phyloP scores from a whole-genome alignment of 83 land plant genomes.

The Diphasiastrum complanatum region DNA sequence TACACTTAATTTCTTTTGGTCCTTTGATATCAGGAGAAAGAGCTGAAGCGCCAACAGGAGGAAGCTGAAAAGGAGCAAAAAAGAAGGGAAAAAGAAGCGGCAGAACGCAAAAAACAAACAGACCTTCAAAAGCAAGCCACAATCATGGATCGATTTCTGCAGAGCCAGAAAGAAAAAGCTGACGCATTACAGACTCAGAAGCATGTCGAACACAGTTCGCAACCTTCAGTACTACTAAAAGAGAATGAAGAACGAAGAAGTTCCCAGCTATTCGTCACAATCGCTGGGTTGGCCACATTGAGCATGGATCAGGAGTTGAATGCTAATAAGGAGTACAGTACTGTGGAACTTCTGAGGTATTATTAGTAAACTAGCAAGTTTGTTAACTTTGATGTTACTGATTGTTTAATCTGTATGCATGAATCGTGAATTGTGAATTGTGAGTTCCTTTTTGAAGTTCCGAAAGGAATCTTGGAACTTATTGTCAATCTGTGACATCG shows the following conservation, averaged over 20 bases:
- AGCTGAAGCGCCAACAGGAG: constrained; percentile 47
- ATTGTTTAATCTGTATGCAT: constrained; percentile 1
- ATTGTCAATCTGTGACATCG: not conserved
- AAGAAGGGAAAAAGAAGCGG: constrained; percentile 65
- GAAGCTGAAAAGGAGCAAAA: constrained; percentile 68
- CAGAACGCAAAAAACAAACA: constrained; percentile 52
- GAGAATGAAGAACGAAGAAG: not conserved
- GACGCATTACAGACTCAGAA: not conserved
- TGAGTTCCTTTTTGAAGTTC: not conserved
- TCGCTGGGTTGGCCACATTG: constrained; percentile 10
- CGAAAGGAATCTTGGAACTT: too few relatives aligned
- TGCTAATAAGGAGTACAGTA: constrained; percentile 1
- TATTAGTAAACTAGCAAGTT: not conserved
- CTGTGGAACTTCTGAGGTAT: constrained; percentile 43
- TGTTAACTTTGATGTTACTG: not conserved
- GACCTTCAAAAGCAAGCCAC: constrained; percentile 70
- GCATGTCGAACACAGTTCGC: not conserved
- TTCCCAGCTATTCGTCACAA: not conserved
- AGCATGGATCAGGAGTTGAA: constrained; percentile 42
- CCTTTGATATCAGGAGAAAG: constrained; percentile 40
- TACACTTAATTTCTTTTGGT: too few relatives aligned
- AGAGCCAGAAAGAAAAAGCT: constrained; percentile 25
- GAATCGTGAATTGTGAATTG: not conserved
- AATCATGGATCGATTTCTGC: constrained; percentile 73
- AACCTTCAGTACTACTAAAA: not conserved